Base-by-base conservation (phyloP, 257 asterid genomes). In the Solanum pimpinellifolium region DNA sequence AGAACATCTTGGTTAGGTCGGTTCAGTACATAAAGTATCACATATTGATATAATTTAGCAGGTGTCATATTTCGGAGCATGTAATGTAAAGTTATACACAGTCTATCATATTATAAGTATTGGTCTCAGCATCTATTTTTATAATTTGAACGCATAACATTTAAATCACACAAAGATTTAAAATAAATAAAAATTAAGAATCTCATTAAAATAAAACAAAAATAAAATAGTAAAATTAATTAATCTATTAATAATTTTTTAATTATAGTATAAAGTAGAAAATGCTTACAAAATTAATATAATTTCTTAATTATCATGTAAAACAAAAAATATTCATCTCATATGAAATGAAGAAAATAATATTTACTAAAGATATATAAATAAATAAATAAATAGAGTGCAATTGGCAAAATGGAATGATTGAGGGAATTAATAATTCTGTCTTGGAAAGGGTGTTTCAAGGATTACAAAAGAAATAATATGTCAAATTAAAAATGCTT, bases 81-180 rank as follows among this genome's bases (percentile, higher is more conserved):
- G 73, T 65, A 29, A 66, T 66, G n/a, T 52, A 52, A 3, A 47
- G 59, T 14, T 47, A 11, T 65, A 65, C 10, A 66, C 18, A 12
- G 3, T 62, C 1, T 62, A 23, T 10, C 1, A 7, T 62, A 59
- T 4, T n/a, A 0, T 1, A 23, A 62, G 15, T 5, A n/a, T 1
- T 25, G 35, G 1, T 3, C 35, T 33, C 35, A 66, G 4, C 7
- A 1, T 15, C 2, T 66, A 1, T 2, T 66, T 66, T 15, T 14
- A 66, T 12, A 7, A 6, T n/a, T n/a, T 11, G 3, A 62, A 62
- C 9, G 0, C 2, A 23, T 56, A 25, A 66, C 3, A 0, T 5
- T 11, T 4, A 66, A 5, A 15, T 21, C 12, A 59, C 2, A 2
- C 1, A 7, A 10, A 10, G 1, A 52, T 52, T 4, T 52, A 52